Base-by-base conservation (phyloP, 2,329 filamentous ascomycete genomes). In the Fusarium brachygibbosum region DNA sequence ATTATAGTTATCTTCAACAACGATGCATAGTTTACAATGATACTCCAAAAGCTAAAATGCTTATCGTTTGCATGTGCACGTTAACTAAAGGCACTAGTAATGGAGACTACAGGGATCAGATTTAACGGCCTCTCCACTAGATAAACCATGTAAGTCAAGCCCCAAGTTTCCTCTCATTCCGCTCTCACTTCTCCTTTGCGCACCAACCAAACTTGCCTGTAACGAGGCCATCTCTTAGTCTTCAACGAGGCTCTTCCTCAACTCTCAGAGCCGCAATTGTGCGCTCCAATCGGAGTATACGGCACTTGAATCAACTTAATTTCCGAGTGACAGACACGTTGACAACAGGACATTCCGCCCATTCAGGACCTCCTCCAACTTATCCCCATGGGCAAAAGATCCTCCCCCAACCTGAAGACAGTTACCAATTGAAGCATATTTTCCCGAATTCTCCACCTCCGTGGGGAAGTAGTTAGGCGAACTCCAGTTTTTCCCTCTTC, bases 241-340 rank as follows among this genome's bases (percentile, higher is more conserved):
- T 32, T 34, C 21, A 13, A 35, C 31, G 14, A 21, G 31, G 32
- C 23, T n/a, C 34, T 46, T n/a, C 17, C 28, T 41, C 29, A 0
- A 6, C 19, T 19, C 32, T 42, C 35, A 59, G 58, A 63, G 58
- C 58, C 41, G 59, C 58, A 63, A 38, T 41, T 56, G 59, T n/a
- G 59, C 59, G 58, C 59, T 28, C 58, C 59, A 63, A 63, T 63
- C 59, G 32, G 58, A 58, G 14, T 40, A 31, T 38, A 49, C 19
- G 32, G 53, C 19, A 17, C 23, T 32, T 23, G 46, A 37, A 29
- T 31, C 17, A 14, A 19, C 2, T 50, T 56, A 56, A 56, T 56
- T 49, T 56, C 53, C 53, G 53, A 50, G 12, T 37, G 41, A 55
- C 52, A 25, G 23, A 25, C 23, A 25, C 23, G 23, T 25, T 25